Evolutionary conservation across 805 yeast species (phyloP), one percentile per base, ranked within the genome.

Genomic region (Tetrapisispora namnaoensis): DNA sequence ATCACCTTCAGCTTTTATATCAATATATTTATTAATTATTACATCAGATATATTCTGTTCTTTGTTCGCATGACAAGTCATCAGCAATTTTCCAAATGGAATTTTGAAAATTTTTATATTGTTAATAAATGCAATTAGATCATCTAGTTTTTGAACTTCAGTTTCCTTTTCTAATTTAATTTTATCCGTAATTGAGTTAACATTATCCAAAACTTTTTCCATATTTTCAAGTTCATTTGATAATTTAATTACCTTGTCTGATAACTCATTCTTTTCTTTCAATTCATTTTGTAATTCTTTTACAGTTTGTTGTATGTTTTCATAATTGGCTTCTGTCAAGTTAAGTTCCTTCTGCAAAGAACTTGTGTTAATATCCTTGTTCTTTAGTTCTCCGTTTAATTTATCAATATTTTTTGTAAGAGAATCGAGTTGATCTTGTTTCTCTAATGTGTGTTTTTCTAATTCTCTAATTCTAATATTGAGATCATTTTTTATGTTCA

Each of bases 71-170:
- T 50, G 53, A 9, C 46, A 42, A 4, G 44, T 45, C 7, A 40
- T 37, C 20, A 58, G 48, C 9, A 53, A n/a, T 5, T 42, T 34
- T 13, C 62, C 62, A 11, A 57, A 14, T 5, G 50, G 46, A 10
- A 48, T 20, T 11, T 51, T 51, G 34, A 58, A 58, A 10, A 58
- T 34, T 21, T 47, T 39, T 8, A 55, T 38, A 37, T 50, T 39
- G 27, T 45, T 42, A 22, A 58, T 34, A 47, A 46, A 55, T 9
- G 37, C 28, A 14, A 43, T 41, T 17, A 54, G 49, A 10, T 45
- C 35, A 14, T 40, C 11, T 13, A 32, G n/a, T 14, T 32, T 32
- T 10, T 48, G 38, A 30, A 37, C 42, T 35, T 44, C 22, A 13
- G 21, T 48, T 2, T 43, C 50, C 40, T 45, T 46, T 17, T 17